phyloP scores from a whole-genome alignment of 192 early-diverging fungal genomes.

The Obelidium mucronatum region DNA sequence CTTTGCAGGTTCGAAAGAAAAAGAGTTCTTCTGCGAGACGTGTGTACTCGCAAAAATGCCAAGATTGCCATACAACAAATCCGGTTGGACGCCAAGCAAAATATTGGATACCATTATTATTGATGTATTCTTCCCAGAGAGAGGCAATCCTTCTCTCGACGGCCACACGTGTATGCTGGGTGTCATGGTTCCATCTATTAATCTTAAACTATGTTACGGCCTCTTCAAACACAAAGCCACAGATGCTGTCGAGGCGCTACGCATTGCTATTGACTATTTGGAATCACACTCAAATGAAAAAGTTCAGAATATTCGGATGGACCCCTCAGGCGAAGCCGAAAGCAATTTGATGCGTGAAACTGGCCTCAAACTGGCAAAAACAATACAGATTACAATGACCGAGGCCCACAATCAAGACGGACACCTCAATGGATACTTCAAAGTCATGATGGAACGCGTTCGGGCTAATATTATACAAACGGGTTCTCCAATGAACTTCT shows the following conservation, averaged over 20 bases:
- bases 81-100: background rate
- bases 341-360: background rate
- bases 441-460: background rate
- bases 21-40: background rate
- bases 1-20: background rate
- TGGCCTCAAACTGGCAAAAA: background rate
- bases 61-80: background rate
- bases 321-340: background rate
- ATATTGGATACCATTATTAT: background rate
- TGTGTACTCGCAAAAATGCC: background rate
- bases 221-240: background rate
- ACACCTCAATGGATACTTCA: background rate
- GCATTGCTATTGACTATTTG: background rate
- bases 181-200: background rate
- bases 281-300: background rate
- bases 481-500: background rate
- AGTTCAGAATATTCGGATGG: background rate
- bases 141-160: background rate
- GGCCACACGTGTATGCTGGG: background rate
- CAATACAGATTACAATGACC: background rate
- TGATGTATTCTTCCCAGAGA: background rate
- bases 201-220: background rate
- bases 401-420: background rate
- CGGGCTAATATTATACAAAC: background rate
- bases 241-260: background rate